These are phyloP conservation scores for Neoboletus brunneissimus DNA, from an alignment of 768 basidiomycete species.

Conservation along the genomic window DNA sequence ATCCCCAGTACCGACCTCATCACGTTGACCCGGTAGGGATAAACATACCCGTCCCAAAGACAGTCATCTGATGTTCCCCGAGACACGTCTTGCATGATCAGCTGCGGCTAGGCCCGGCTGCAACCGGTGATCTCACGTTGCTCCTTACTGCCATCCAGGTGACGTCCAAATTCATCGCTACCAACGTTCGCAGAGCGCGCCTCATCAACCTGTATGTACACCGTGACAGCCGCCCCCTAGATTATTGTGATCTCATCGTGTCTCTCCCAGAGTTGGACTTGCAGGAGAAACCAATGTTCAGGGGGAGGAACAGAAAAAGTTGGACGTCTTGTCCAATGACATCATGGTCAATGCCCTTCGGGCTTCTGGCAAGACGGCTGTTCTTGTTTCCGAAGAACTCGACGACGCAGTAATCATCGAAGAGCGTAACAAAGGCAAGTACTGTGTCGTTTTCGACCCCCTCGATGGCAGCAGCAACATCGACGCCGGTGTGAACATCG, in stretches of 20 bases:
- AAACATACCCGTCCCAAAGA: not conserved
- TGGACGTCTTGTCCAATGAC: conserved; percentile 96
- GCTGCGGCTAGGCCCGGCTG: conserved; percentile 72
- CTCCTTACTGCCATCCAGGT: conserved; percentile 95
- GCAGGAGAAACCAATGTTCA: conserved; percentile 97
- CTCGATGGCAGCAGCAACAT: conserved; percentile 96
- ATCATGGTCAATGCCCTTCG: conserved; percentile 98
- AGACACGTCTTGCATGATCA: conserved; percentile 91
- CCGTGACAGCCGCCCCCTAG: not conserved
- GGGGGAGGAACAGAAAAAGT: conserved; percentile 99
- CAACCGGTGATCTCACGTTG: conserved; percentile 92
- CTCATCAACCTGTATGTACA: conserved; percentile 89
- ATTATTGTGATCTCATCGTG: not conserved
- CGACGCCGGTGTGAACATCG: conserved; percentile 97
- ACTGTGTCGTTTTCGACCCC: conserved; percentile 98
- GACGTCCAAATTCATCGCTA: conserved; percentile 96
- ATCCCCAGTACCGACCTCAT: conserved; percentile 82
- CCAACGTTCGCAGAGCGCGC: conserved; percentile 94
- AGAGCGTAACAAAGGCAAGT: conserved; percentile 74
- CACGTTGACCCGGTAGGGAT: conserved; percentile 81
- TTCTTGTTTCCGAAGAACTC: conserved; percentile 94
- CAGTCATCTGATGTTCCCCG: conserved; percentile 5
- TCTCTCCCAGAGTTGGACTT: conserved; percentile 75
- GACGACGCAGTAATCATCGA: conserved; percentile 92
- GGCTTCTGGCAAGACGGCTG: conserved; percentile 94